phyloP scores from a whole-genome alignment of 345 rosid species.

The Conringia planisiliqua region DNA sequence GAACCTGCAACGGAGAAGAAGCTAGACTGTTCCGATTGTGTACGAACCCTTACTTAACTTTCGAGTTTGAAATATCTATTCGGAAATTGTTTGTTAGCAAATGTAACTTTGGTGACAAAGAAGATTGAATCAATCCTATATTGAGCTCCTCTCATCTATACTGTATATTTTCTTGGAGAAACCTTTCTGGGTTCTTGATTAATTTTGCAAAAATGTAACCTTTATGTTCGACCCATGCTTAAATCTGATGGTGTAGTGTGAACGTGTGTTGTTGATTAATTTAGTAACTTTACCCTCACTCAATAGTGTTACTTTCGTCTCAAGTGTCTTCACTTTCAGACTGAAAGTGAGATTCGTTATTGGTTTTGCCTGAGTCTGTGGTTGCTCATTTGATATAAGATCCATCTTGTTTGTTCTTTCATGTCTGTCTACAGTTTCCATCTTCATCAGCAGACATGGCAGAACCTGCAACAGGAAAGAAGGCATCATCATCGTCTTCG shows the following conservation, averaged over 20 bases:
- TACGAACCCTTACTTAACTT: background rate
- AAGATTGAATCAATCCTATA: no score
- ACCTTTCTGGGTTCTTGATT: background rate
- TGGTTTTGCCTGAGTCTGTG: background rate
- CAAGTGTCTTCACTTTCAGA: no score
- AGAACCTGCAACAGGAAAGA: background rate
- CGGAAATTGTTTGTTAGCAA: no score
- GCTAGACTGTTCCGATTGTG: background rate
- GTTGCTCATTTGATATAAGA: background rate
- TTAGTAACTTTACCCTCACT: no score
- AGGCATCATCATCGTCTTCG: background rate
- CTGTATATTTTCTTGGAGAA: background rate
- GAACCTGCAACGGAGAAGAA: background rate
- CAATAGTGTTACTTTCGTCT: no score
- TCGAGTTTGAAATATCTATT: no score
- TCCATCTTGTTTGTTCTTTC: background rate
- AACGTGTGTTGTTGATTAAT: background rate
- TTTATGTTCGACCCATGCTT: no score
- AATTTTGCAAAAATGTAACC: no score
- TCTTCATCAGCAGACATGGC: no score
- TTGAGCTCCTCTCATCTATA: no score
- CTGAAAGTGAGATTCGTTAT: background rate
- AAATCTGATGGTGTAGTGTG: background rate
- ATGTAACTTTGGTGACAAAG: no score
- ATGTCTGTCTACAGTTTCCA: background rate